Conservation (phyloP, 177 flowering plant species). For the Vitis hybrid region DNA sequence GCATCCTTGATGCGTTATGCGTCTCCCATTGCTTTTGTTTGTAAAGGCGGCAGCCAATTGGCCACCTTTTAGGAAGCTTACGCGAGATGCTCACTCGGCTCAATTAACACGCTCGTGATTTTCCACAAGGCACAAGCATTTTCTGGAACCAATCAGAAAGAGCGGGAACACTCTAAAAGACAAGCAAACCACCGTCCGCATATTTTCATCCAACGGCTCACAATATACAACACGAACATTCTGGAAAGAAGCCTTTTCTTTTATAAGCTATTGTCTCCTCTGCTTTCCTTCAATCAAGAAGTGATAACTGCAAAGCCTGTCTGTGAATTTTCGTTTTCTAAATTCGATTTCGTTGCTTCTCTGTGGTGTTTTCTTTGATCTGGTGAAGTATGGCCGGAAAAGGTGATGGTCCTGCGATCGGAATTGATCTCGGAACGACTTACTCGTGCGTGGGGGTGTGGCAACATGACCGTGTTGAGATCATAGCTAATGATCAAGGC, state of each 20-base stretch:
- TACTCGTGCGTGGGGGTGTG: constrained; percentile 56
- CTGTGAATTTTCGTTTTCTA: no score
- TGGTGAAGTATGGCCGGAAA: constrained; percentile 30
- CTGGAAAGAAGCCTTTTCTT: not conserved
- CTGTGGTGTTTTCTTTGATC: not conserved
- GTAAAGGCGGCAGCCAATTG: no score
- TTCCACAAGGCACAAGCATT: no score
- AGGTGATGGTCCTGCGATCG: constrained; percentile 58
- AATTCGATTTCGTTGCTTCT: not conserved
- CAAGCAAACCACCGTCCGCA: not conserved
- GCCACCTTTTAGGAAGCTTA: no score
- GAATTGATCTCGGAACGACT: constrained; percentile 43
- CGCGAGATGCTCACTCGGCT: no score
- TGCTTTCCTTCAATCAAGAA: not conserved
- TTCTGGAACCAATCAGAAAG: no score
- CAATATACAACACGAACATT: not conserved
- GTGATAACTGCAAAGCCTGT: not conserved
- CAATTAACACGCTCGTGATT: no score
- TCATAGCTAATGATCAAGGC: constrained; percentile 52
- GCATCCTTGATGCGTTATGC: no score
- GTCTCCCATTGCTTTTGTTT: no score
- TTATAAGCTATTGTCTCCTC: not conserved
- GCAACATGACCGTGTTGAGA: constrained; percentile 58
- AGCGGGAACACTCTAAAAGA: no score
- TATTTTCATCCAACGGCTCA: not conserved